Evolutionary conservation across 2,329 filamentous ascomycete genomes (phyloP), one percentile per base, ranked within the genome.

Genomic region (Fusarium dimerum): DNA sequence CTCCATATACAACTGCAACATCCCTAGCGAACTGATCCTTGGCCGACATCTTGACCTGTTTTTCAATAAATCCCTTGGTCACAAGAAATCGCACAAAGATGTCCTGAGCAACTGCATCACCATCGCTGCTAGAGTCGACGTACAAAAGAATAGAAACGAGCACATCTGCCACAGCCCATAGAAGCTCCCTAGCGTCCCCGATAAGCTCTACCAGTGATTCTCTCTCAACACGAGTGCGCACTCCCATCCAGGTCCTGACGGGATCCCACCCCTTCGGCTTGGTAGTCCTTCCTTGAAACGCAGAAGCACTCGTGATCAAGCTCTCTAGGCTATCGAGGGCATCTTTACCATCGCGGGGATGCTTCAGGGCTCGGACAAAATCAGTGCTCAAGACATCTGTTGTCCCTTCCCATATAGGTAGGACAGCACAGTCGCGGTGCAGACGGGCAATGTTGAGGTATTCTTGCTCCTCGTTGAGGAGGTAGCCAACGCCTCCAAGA

Each of bases 371-470:
- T 17, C 78, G 66, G 13, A 80, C 55, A 15, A 78, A 72, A 54
- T 81, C 80, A 1, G 74, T 76, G 5, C 83, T 82, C 50, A 91
- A 75, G 6, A 91, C 85, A 61, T 89, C 86, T 0, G 86, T 89
- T 0, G 88, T 90, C 1, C 87, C 86, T 68, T 89, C 86, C 85
- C 86, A 89, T 45, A 90, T 89, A 13, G 81, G 78, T 46, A 83
- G 71, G 3, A 89, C 87, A 8, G 72, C 76, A 2, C 79, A 82
- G 60, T 90, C 87, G 8, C 88, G 79, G 61, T 84, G 84, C 1
- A 90, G 73, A 7, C 85, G 78, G 0, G 86, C 79, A 4, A 90
- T 72, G 62, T 90, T 91, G 51, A 89, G 73, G 38, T 83, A 78
- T 45, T 85, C 83, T 52, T 84, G 81, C 52, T 83, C 80, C 38